Evolutionary conservation across 2,329 filamentous ascomycete species (phyloP), one percentile per base, ranked within the genome.

Genomic region (Penicillium crustosum): DNA sequence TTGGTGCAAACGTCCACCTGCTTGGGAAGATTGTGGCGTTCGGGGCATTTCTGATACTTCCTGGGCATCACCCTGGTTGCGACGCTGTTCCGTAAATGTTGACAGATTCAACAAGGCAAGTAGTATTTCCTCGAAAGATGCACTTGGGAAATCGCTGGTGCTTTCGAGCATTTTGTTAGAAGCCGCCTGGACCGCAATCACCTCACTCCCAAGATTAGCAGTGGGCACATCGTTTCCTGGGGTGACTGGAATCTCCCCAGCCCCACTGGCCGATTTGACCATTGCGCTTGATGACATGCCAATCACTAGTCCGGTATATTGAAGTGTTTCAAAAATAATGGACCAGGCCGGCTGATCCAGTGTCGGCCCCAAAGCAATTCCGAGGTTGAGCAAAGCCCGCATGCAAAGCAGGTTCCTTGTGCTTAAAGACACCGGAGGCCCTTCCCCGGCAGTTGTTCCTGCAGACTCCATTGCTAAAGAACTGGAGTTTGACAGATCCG

Each of bases 281-380:
- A 75, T 52, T 35, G 65, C 57, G 38, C 66, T 67, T 6, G 71
- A 68, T 4, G 72, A 72, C 45, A 71, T 65, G 15, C 72, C 89
- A 27, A 97, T 82, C 4, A 97, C 87, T 61, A 96, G 86, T 67
- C 97, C 94, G 3, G 93, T 93, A 73, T 97, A 91, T 68, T 97
- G 92, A 8, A 99, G 78, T 0, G 93, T 96, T 68, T 96, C 93
- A 1, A 99, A 82, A 17, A 99, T 82, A 57, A 99, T 97, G 1
- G 87, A 87, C 90, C 95, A 99, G 0, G 93, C 72, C 57, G 70
- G 90, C 15, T 83, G 81, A 36, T 89, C 87, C 0, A 99, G 81
- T 0, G 91, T 96, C 3, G 94, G 92, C 0, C 94, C 94, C 1
- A 99, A 78, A 2, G 94, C 94, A 68, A 97, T 99, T 2, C 94